A percentile compares a stretch with the other conserved stretches of the same genome.
These are phyloP conservation scores for Whalleya microplaca DNA, from an alignment of 2,329 filamentous ascomycete species.

Conservation along the genomic window DNA sequence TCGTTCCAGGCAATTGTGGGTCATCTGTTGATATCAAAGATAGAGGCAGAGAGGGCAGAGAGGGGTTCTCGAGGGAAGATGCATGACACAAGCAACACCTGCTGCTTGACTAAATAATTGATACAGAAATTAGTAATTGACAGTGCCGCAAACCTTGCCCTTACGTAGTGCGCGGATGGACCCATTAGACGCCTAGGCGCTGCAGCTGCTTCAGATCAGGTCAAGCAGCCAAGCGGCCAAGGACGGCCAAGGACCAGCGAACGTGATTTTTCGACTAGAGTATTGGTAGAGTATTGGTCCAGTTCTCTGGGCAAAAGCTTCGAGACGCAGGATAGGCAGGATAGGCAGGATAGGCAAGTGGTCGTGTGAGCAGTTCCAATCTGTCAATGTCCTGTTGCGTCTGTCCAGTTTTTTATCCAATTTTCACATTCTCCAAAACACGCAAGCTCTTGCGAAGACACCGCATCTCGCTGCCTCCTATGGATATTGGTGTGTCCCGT, in stretches of 20 bases:
- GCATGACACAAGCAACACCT: no score
- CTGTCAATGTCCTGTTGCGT: no score
- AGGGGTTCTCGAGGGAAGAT: no score
- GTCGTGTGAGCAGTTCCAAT: constrained; percentile 31
- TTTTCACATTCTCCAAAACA: constrained; percentile 12
- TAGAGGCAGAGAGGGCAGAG: not conserved
- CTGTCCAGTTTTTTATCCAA: constrained; percentile 14
- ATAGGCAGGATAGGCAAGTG: constrained; percentile 4
- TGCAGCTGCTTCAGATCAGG: not conserved
- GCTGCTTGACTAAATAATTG: no score
- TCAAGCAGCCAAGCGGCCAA: not conserved
- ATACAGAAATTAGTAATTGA: no score
- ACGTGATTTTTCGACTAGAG: not conserved
- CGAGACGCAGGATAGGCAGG: not conserved
- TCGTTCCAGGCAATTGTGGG: not conserved
- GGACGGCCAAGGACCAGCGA: not conserved
- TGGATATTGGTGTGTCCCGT: not conserved
- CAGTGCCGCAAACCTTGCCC: no score
- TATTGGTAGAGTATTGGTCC: not conserved
- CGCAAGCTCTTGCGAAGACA: constrained; percentile 1
- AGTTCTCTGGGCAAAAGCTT: not conserved
- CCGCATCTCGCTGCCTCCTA: not conserved
- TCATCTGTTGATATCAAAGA: not conserved
- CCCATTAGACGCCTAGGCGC: not conserved
- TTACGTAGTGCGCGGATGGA: no score